Percentiles rank a stretch among this genome's conserved stretches.
phyloP scores from a whole-genome alignment of 331 rosid genomes.

The Stylosanthes scabra region DNA sequence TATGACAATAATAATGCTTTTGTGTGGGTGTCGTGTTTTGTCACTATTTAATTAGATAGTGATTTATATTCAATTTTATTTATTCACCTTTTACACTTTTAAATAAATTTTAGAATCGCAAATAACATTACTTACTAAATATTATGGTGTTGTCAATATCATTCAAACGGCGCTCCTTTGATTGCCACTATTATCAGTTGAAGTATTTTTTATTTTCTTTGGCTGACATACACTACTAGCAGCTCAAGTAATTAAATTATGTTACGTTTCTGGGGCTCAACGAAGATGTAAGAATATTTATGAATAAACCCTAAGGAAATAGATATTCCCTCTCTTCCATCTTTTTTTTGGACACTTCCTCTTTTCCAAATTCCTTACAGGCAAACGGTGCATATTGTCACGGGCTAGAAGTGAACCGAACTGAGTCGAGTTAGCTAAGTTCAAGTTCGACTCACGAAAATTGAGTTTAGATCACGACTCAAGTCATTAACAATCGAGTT shows the following conservation, averaged over 20 bases:
- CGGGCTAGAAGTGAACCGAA: no score
- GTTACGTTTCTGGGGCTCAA: conserved; percentile 13
- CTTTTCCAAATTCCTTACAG: no score
- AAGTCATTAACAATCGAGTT: no score
- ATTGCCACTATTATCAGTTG: background rate
- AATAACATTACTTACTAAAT: background rate
- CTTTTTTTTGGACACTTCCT: no score
- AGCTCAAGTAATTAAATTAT: background rate
- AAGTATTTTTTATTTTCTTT: conserved; percentile 8
- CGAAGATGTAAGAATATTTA: background rate
- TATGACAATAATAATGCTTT: no score
- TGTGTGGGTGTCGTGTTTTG: no score
- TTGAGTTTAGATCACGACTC: no score
- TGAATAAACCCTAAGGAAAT: background rate
- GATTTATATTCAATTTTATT: background rate
- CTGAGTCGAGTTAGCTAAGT: no score
- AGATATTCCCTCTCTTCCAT: no score
- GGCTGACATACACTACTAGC: background rate
- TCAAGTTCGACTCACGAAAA: no score
- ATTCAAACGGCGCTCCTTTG: conserved; percentile 17
- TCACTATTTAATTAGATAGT: no score
- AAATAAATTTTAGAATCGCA: background rate
- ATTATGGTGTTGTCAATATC: background rate
- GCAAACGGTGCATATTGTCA: no score
- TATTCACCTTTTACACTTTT: conserved; percentile 1